A percentile compares a stretch with the other conserved stretches of the same genome.
Evolutionary conservation across 2,329 filamentous ascomycete genomes (phyloP).

Genomic region (Aspergillus sp.): DNA sequence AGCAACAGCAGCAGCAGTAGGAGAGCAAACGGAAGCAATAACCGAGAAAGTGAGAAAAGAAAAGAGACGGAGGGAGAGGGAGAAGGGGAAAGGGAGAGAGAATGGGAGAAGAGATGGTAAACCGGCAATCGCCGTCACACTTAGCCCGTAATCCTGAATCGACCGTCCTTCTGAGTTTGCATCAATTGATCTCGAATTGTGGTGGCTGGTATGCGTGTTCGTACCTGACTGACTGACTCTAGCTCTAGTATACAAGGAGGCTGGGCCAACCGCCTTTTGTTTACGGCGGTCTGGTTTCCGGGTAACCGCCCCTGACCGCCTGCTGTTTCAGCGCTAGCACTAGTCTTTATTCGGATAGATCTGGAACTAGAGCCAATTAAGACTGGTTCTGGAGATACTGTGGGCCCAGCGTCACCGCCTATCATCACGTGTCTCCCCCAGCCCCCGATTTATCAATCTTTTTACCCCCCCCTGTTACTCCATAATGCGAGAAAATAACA

Average conservation of each 20-base stretch:
- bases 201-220: constrained; percentile 29
- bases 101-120: constrained; percentile 29
- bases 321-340: constrained; percentile 7
- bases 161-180: too few relatives aligned
- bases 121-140: constrained; percentile 22
- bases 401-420: constrained; percentile 5
- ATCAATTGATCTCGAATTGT: neutral
- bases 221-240: neutral
- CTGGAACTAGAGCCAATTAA: constrained; percentile 5
- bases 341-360: constrained; percentile 8
- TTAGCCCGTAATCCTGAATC: constrained; percentile 1
- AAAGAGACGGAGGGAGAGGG: constrained; percentile 14
- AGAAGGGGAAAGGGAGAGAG: constrained; percentile 19
- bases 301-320: constrained; percentile 29
- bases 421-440: constrained; percentile 13
- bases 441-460: constrained; percentile 9
- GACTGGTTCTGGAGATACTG: neutral
- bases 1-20: neutral
- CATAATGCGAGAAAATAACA: neutral
- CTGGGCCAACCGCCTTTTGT: constrained; percentile 38
- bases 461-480: neutral
- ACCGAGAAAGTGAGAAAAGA: constrained; percentile 19
- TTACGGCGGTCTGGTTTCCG: constrained; percentile 31
- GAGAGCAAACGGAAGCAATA: neutral
- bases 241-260: constrained; percentile 24